Conservation (phyloP, 2,329 filamentous ascomycete species). For the Ascochyta pisi region DNA sequence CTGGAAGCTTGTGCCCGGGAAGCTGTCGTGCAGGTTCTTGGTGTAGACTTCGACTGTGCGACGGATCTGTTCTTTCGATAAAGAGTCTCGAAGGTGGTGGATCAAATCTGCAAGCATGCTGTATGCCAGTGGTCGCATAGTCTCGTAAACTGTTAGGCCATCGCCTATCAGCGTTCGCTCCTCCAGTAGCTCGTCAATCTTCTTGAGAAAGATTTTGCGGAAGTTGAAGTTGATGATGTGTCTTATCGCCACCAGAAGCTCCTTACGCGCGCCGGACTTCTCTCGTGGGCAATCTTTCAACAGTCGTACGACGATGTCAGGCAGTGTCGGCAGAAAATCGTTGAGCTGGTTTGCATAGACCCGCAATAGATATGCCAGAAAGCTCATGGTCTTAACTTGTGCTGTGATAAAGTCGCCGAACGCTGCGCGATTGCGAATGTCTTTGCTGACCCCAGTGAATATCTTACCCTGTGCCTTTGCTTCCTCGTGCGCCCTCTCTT, state of each 20-base stretch:
- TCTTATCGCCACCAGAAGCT: conserved; percentile 92
- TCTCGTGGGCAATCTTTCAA: conserved; percentile 94
- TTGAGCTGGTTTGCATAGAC: conserved; percentile 85
- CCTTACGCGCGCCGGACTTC: conserved; percentile 91
- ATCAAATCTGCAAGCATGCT: conserved; percentile 99
- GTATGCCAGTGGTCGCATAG: conserved; percentile 92
- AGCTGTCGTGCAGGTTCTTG: conserved; percentile 91
- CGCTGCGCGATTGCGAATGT: conserved; percentile 89
- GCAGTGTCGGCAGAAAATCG: conserved; percentile 86
- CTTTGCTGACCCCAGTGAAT: conserved; percentile 90
- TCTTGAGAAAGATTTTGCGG: conserved; percentile 88
- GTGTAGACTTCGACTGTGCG: conserved; percentile 98
- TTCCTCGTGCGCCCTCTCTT: conserved; percentile 88
- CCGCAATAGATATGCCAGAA: conserved; percentile 88
- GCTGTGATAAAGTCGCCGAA: conserved; percentile 98
- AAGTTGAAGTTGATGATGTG: conserved; percentile 99
- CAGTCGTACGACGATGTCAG: conserved; percentile 87
- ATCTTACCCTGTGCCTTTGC: conserved; percentile 79
- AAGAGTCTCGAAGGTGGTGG: conserved; percentile 90
- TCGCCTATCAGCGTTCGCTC: conserved; percentile 94
- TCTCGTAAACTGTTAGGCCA: conserved; percentile 94
- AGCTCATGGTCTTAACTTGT: conserved; percentile 99
- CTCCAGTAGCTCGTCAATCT: conserved; percentile 94
- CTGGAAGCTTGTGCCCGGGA: conserved; percentile 97
- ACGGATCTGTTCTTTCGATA: conserved; percentile 88